Evolutionary conservation across 495 filamentous ascomycete species (phyloP), one percentile per base, ranked within the genome.

Genomic region (Penicillium nucicola): DNA sequence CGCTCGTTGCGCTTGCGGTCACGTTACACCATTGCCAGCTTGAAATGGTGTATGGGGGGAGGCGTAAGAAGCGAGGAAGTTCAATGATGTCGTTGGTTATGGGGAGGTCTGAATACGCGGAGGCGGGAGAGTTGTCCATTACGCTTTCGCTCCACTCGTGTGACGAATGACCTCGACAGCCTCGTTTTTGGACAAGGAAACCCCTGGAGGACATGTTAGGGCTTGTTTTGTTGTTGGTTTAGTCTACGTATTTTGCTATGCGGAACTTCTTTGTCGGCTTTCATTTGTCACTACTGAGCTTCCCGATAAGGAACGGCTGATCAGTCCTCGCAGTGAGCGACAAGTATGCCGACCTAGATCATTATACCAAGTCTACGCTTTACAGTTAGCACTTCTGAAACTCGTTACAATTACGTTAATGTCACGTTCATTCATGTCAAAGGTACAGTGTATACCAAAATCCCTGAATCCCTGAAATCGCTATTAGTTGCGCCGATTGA

Each of bases 1-100:
- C 58, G 58, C 64, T 62, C 45, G 54, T 51, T 67, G 63, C 60
- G 64, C 59, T 61, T 32, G 35, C 43, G 45, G 50, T 34, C 39
- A 49, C 13, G 49, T 64, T 67, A 73, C 60, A 74, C 64, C 73
- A 77, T 77, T 66, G 66, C 66, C 64, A 53, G 57, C 0, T 31
- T 34, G 6, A 42, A 45, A 12, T 36, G 9, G 20, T 33, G 42
- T n/a, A 37, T n/a, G 19, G 33, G 4, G 17, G 45, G 38, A 32
- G 28, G 50, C 15, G 7, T 20, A 49, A n/a, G 42, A n/a, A n/a
- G n/a, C n/a, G 48, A 22, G 32, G 28, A 35, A 18, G 19, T 40
- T 11, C 18, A 17, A 28, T 44, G 31, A 39, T 13, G 13, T 38
- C 35, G 40, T n/a, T 53, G 44, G 45, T 38, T 35, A 33, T 45